Conservation (phyloP, 345 rosid species). For the Sonneratia caseolaris region DNA sequence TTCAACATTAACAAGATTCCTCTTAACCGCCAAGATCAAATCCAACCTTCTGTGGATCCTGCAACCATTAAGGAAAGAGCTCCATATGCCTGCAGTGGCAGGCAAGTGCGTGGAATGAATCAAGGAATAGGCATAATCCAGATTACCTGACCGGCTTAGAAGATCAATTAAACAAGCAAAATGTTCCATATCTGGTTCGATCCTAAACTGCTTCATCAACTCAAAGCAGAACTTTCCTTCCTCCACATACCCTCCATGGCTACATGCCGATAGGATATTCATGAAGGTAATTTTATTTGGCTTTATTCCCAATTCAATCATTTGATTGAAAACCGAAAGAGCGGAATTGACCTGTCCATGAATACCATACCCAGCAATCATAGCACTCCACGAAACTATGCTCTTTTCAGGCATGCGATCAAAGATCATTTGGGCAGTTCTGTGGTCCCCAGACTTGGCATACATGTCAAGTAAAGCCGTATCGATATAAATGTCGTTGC, state of each 20-base stretch:
- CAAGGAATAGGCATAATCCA: conserved; percentile 48
- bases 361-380: conserved; percentile 77
- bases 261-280: conserved; percentile 73
- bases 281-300: conserved; percentile 79
- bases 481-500: conserved; percentile 41
- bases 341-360: conserved; percentile 54
- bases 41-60: conserved; percentile 65
- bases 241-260: conserved; percentile 65
- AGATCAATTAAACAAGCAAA: conserved; percentile 74
- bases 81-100: conserved; percentile 58
- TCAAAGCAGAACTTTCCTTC: conserved; percentile 51
- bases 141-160: conserved; percentile 69
- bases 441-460: conserved; percentile 49
- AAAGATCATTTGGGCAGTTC: conserved; percentile 36
- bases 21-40: conserved; percentile 38
- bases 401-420: conserved; percentile 23
- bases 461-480: conserved; percentile 84
- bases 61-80: conserved; percentile 68
- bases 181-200: conserved; percentile 61
- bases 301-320: conserved; percentile 48
- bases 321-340: conserved; percentile 41
- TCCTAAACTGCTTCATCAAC: conserved; percentile 41
- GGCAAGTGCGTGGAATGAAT: conserved; percentile 57
- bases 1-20: conserved; percentile 26
- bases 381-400: conserved; percentile 69